phyloP scores from a whole-genome alignment of 306 rosid species.

The Pterocarpus macrocarpus region DNA sequence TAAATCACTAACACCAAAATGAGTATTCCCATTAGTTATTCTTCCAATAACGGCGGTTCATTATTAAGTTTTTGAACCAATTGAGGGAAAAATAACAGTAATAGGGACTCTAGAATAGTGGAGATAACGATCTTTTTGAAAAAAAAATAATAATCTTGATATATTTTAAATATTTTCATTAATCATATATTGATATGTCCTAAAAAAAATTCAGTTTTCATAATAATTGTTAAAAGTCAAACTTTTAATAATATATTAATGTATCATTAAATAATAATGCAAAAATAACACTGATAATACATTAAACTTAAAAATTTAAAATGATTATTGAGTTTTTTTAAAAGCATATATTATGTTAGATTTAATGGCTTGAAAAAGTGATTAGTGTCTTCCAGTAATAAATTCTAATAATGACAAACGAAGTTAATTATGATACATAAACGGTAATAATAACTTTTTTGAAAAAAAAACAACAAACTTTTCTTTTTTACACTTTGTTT shows the following conservation, averaged over 20 bases:
- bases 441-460: constrained; percentile 29
- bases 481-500: not conserved
- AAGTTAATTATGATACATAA: constrained; percentile 33
- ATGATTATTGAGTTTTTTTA: not conserved
- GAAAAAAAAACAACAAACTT: no score
- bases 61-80: not conserved
- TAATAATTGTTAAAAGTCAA: no score
- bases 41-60: not conserved
- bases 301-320: no score
- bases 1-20: not conserved
- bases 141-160: no score
- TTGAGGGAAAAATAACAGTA: constrained; percentile 29
- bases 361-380: not conserved
- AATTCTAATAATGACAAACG: constrained; percentile 9
- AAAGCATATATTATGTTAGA: not conserved
- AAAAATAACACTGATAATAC: no score
- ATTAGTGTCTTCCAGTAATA: constrained; percentile 1
- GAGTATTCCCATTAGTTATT: not conserved
- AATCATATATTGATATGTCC: no score
- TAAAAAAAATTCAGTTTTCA: not conserved
- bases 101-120: not conserved
- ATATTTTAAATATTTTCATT: no score
- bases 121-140: not conserved
- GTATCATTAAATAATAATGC: no score
- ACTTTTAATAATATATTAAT: no score